Base-by-base conservation (phyloP, 768 basidiomycete species). In the Collybia sp. region DNA sequence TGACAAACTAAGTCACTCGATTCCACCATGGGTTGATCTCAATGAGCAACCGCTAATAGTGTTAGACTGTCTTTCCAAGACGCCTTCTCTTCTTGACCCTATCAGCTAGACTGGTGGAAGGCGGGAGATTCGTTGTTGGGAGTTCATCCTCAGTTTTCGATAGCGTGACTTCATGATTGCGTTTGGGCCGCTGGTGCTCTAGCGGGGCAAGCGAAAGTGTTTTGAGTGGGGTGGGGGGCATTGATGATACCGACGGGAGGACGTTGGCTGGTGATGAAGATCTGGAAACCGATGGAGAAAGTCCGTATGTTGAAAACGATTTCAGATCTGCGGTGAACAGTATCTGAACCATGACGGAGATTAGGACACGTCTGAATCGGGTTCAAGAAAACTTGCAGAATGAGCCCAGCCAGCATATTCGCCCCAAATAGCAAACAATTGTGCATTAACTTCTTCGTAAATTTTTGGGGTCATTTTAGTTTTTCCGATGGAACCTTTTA, bases 371-470 rank as follows among this genome's bases (percentile, higher is more conserved):
- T 46, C 4, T 34, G 38, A 40, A 30, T 18, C 44, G 12, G 25
- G 9, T 33, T 31, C 12, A 36, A 33, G 15, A 15, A 19, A 9
- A 41, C 77, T 40, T 48, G 91, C 90, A 0, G 85, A 81, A 59
- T 95, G 93, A 0, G 88, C 87, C 93, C 93, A 95, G 13, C 93
- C 93, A 4, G 91, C 91, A 58, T 86, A 82, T 1, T 80, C 72
- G 8, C 90, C 91, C 93, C 93, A 96, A 0, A 82, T 72, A 0
- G 64, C 56, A 1, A 72, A 60, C 5, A 95, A 67, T 55, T 76
- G 84, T 8, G 62, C 55, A 50, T 76, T 83, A 18, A 95, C 74
- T 47, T 83, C 79, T 8, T 84, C 80, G 56, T 94, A 93, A 13
- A 93, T 59, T 51, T 79, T 83, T 0, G 88, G 82, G 0, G 82